Percentiles rank a stretch among this genome's conserved stretches.
These are phyloP conservation scores for Rhynchospora breviuscula DNA, from an alignment of 176 grass and related monocot genomes.

Conservation along the genomic window DNA sequence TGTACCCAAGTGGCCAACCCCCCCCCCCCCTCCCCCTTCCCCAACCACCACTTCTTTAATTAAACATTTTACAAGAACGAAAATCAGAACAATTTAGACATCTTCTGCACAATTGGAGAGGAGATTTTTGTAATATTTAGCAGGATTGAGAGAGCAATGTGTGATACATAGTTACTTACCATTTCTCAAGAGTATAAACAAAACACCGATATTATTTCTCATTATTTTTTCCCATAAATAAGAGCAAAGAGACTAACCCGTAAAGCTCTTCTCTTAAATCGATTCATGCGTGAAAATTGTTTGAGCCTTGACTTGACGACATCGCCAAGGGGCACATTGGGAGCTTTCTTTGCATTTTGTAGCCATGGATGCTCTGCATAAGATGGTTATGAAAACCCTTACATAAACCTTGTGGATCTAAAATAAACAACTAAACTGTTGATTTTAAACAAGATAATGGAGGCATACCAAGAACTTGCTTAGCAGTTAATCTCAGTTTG, in stretches of 20 bases:
- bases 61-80: neutral
- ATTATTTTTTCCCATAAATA: neutral
- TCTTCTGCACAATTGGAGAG: neutral
- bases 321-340: conserved; percentile 99
- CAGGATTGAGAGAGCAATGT: neutral
- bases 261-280: conserved; percentile 98
- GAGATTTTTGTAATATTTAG: neutral
- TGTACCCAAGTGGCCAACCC: neutral
- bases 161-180: neutral
- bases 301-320: conserved; percentile 98
- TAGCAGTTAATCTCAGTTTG: conserved; percentile 89
- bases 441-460: neutral
- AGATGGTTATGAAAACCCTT: neutral
- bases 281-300: conserved; percentile 99
- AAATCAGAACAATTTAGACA: neutral
- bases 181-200: neutral
- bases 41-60: neutral
- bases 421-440: neutral
- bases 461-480: conserved; percentile 84
- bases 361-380: conserved; percentile 83
- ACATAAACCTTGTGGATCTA: conserved; percentile 1
- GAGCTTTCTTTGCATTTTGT: conserved; percentile 98
- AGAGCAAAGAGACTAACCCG: conserved; percentile 37
- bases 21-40: neutral
- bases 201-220: neutral